phyloP scores from a whole-genome alignment of 306 rosid species.

The Datisca glomerata region DNA sequence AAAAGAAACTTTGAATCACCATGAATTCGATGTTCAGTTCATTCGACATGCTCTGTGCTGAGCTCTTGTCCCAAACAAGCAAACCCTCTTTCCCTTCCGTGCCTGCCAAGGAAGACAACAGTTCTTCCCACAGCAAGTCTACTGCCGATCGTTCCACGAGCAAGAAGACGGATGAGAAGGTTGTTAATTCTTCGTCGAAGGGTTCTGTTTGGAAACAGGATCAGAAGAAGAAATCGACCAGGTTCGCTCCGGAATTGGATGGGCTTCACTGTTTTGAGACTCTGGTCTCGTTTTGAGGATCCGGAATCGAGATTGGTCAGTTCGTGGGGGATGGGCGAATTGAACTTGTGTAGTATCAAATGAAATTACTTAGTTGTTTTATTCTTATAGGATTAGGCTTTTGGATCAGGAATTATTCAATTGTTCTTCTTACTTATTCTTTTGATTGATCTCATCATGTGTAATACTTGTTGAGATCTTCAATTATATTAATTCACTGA shows the following conservation, averaged over 20 bases:
- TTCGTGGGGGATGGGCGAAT: no score
- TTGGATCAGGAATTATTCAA: no score
- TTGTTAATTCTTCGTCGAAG: not conserved
- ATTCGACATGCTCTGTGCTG: constrained; percentile 11
- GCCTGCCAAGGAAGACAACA: not conserved
- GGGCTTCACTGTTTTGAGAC: constrained; percentile 16
- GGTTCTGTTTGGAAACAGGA: constrained; percentile 2
- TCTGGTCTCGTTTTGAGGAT: no score
- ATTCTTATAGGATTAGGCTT: no score
- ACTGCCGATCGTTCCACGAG: not conserved
- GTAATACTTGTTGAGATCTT: no score
- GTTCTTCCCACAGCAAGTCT: not conserved
- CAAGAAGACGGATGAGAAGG: not conserved
- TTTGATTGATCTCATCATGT: no score
- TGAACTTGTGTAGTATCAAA: no score
- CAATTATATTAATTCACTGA: no score
- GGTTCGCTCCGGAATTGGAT: constrained; percentile 12
- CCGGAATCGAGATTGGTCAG: no score
- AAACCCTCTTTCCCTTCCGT: not conserved
- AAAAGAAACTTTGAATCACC: no score
- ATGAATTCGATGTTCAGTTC: constrained; percentile 15
- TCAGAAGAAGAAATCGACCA: not conserved
- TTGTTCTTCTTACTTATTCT: no score
- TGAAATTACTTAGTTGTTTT: no score
- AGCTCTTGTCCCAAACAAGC: not conserved